phyloP scores from a whole-genome alignment of 352 stramenopile genomes.

The Globisporangium iwayamae region DNA sequence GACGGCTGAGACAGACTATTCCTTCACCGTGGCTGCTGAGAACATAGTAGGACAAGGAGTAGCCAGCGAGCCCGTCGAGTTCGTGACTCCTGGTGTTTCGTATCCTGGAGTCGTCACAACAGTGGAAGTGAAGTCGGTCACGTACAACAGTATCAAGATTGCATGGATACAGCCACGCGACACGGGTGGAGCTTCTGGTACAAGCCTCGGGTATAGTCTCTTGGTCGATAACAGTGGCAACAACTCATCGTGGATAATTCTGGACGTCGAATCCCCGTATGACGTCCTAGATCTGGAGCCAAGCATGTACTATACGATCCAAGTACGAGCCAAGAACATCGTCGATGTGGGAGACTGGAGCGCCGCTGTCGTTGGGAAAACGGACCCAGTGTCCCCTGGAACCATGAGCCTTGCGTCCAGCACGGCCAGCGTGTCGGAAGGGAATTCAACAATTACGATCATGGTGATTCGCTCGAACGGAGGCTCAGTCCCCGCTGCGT shows the following conservation, averaged over 20 bases:
- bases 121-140: conserved; percentile 16
- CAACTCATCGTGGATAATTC: neutral
- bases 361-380: conserved; percentile 22
- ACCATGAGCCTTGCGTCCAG: conserved; percentile 30
- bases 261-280: neutral
- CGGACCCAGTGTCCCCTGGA: conserved; percentile 43
- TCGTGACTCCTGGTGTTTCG: conserved; percentile 23
- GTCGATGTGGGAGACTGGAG: conserved; percentile 30
- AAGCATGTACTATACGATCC: conserved; percentile 28
- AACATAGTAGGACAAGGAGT: conserved; percentile 31
- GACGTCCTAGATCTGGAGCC: conserved; percentile 20
- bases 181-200: conserved; percentile 28
- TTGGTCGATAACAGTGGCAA: conserved; percentile 12
- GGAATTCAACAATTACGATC: conserved; percentile 8
- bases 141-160: conserved; percentile 24
- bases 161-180: conserved; percentile 33
- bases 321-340: conserved; percentile 28
- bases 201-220: conserved; percentile 25
- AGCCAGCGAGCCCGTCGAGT: conserved; percentile 21
- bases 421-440: conserved; percentile 26
- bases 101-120: conserved; percentile 22
- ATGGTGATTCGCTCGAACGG: conserved; percentile 29
- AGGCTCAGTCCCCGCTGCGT: conserved; percentile 32
- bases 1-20: conserved; percentile 24
- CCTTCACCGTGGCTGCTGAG: conserved; percentile 22